Percentiles rank a stretch among this genome's conserved stretches.
These are phyloP conservation scores for Sporisorium exsertum DNA, from an alignment of 1,284 basidiomycete species.

Conservation along the genomic window DNA sequence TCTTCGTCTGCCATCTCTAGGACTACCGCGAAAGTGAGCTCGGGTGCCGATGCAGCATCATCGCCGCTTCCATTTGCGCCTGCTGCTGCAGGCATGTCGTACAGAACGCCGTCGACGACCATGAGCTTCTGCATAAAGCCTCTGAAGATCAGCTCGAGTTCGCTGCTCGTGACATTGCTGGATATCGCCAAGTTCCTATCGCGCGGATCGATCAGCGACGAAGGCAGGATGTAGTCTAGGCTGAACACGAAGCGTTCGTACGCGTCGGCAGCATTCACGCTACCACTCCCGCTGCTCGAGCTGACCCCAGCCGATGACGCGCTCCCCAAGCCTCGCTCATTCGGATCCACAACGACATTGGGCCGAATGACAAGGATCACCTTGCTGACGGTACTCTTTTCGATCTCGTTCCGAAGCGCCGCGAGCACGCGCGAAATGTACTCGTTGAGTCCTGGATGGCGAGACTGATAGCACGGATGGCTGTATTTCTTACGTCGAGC, in stretches of 20 bases:
- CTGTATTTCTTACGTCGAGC: slow-evolving; percentile 86
- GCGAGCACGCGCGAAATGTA: slow-evolving; percentile 86
- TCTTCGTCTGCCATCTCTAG: slow-evolving; percentile 81
- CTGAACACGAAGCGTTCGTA: slow-evolving; percentile 77
- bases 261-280: slow-evolving; percentile 52
- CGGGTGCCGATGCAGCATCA: slow-evolving; percentile 72
- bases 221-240: slow-evolving; percentile 76
- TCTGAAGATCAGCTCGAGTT: slow-evolving; percentile 82
- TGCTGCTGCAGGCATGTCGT: slow-evolving; percentile 26
- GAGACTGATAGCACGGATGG: slow-evolving; percentile 88
- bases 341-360: slow-evolving; percentile 22
- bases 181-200: slow-evolving; percentile 73
- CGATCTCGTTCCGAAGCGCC: slow-evolving; percentile 80
- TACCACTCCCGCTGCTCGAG: slow-evolving; percentile 5
- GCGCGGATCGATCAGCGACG: slow-evolving; percentile 79
- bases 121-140: slow-evolving; percentile 85
- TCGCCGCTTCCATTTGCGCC: slow-evolving; percentile 11
- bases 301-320: slow-evolving; percentile 12
- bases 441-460: slow-evolving; percentile 85
- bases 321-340: neutral
- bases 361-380: slow-evolving; percentile 28
- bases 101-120: slow-evolving; percentile 81
- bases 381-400: slow-evolving; percentile 42
- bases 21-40: slow-evolving; percentile 83
- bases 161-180: slow-evolving; percentile 76